phyloP scores from a whole-genome alignment of 768 basidiomycete species.

The Agaricus blazei region DNA sequence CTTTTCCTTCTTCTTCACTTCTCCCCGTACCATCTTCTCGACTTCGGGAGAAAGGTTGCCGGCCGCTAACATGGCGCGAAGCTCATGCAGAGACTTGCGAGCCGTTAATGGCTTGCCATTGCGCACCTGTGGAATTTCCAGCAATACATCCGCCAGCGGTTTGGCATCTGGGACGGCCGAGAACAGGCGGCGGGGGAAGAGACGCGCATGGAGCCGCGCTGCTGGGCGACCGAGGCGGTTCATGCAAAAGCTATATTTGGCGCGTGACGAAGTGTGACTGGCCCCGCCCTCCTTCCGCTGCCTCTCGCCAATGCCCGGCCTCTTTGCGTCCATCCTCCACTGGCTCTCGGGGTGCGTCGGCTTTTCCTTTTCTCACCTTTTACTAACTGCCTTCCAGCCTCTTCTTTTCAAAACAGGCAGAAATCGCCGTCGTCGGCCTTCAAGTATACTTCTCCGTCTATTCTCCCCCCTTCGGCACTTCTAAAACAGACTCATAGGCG shows the following conservation, averaged over 20 bases:
- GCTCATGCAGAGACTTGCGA: no score
- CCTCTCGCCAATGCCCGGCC: conserved; percentile 14
- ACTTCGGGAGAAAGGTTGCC: no score
- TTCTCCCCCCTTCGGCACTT: neutral
- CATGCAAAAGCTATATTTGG: neutral
- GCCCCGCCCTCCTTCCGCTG: neutral
- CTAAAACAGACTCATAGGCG: conserved; percentile 43
- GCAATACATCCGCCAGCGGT: no score
- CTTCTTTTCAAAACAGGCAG: conserved; percentile 84
- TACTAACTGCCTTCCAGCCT: conserved; percentile 35
- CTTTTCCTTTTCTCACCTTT: neutral
- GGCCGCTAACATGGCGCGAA: no score
- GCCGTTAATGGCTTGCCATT: no score
- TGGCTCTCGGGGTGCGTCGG: conserved; percentile 40
- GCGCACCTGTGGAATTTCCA: no score
- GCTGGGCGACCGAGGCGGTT: neutral
- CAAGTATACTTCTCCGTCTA: conserved; percentile 43
- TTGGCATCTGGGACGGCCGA: no score
- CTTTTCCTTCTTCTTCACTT: no score
- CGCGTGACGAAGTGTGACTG: neutral
- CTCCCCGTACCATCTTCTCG: no score
- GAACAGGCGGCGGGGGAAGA: no score
- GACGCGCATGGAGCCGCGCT: neutral
- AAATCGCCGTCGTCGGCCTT: conserved; percentile 88
- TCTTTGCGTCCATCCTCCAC: conserved; percentile 37